Conservation (phyloP, 768 basidiomycete species). For the Xerocomus spinulosus region DNA sequence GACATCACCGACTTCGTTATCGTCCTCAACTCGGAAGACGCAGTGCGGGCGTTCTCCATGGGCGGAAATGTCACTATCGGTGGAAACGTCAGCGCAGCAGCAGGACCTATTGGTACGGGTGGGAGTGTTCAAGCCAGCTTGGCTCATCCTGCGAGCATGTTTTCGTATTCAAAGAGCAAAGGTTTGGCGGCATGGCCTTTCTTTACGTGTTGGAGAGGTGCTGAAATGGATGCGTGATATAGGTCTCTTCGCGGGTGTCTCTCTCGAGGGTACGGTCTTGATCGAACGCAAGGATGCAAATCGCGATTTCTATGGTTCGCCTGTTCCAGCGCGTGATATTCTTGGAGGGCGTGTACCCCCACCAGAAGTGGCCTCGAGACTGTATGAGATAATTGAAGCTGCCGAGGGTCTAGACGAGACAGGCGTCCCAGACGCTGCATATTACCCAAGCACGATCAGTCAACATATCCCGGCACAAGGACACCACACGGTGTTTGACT, state of each 20-base stretch:
- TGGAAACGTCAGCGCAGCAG: slow-evolving; percentile 78
- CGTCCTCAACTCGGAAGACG: slow-evolving; percentile 94
- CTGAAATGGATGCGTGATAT: background rate
- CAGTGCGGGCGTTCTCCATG: slow-evolving; percentile 90
- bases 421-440: slow-evolving; percentile 72
- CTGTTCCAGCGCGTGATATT: slow-evolving; percentile 85
- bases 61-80: slow-evolving; percentile 97
- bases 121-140: slow-evolving; percentile 83
- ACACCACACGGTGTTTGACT: slow-evolving; percentile 69
- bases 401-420: slow-evolving; percentile 90
- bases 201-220: background rate
- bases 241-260: slow-evolving; percentile 94
- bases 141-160: slow-evolving; percentile 95
- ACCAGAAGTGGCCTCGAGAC: slow-evolving; percentile 87
- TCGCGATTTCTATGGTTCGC: slow-evolving; percentile 91
- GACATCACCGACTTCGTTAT: slow-evolving; percentile 95
- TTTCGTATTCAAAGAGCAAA: slow-evolving; percentile 94
- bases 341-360: slow-evolving; percentile 91
- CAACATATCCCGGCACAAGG: slow-evolving; percentile 49
- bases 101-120: slow-evolving; percentile 93
- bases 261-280: slow-evolving; percentile 89
- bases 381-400: slow-evolving; percentile 97
- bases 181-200: slow-evolving; percentile 44
- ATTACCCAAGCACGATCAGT: slow-evolving; percentile 66
- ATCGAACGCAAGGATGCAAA: slow-evolving; percentile 97